Base-by-base conservation (phyloP, 108 stramenopile genomes). In the Stephanodiscus minutulus region DNA sequence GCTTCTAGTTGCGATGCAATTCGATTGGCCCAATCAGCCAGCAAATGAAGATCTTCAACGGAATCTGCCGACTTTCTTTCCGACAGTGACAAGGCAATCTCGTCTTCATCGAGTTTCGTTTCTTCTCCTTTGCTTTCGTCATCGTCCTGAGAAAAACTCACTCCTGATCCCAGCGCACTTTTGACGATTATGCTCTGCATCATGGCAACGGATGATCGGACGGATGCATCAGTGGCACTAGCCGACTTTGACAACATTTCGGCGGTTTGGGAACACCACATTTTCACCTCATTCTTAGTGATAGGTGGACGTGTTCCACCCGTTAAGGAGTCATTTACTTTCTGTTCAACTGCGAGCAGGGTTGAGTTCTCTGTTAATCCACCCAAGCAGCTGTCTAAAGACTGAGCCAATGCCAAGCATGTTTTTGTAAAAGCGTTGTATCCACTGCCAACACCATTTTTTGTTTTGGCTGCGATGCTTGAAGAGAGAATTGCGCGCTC, bases 341-440 rank as follows among this genome's bases (percentile, higher is more conserved):
- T 8, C 21, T 53, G 15, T 24, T 72, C 28, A 12, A 66, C 50
- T 22, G 61, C 20, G 46, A 29, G 44, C 20, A 61, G 52, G 50
- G 69, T 62, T 53, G 64, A 49, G 17, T 37, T 47, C n/a, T 50
- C 65, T 0, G 61, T 46, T 21, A 64, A 64, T 28, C 61, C 77
- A 18, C 70, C 70, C 22, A 78, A 71, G 37, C 59, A 71, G 21
- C 39, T 54, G 22, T 71, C 77, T 11, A 78, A 35, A 53, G 60
- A 62, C 54, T 71, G n/a, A 41, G 77, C 77, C 31, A 78, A 71
- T 33, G 77, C 70, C 65, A 71, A 66, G 25, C 60, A 55, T 28
- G 66, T 8, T n/a, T 64, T 66, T 5, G 57, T 60, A 43, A 69
- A 54, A 66, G 46, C 53, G 29, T 64, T 56, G 17, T 25, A 20